These are phyloP conservation scores for Backusella luteola DNA, from an alignment of 192 early-diverging fungal species.

Conservation along the genomic window DNA sequence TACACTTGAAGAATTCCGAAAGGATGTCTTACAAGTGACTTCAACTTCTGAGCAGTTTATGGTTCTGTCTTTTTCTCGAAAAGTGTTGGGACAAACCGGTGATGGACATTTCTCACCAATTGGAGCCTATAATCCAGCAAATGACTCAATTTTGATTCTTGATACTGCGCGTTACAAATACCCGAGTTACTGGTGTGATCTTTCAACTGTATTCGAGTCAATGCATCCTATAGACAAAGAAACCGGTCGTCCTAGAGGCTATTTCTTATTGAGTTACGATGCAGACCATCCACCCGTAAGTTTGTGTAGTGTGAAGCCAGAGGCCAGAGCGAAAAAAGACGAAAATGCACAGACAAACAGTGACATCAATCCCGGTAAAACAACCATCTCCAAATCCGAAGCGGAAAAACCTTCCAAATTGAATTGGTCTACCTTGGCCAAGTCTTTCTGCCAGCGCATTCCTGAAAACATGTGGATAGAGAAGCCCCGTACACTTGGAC, in stretches of 20 bases:
- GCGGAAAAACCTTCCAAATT: slow-evolving; percentile 22
- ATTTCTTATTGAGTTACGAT: slow-evolving; percentile 71
- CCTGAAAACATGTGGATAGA: slow-evolving; percentile 49
- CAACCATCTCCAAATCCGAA: slow-evolving; percentile 1
- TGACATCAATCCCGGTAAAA: background rate
- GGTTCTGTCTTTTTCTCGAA: slow-evolving; percentile 85
- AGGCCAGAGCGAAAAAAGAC: background rate
- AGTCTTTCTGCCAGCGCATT: slow-evolving; percentile 54
- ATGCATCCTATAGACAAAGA: slow-evolving; percentile 80
- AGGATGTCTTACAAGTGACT: slow-evolving; percentile 68
- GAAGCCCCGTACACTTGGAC: slow-evolving; percentile 49
- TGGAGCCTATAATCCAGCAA: slow-evolving; percentile 74
- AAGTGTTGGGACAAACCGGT: slow-evolving; percentile 80
- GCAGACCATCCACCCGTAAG: slow-evolving; percentile 29
- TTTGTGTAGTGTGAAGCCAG: slow-evolving; percentile 38
- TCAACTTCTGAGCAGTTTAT: slow-evolving; percentile 75
- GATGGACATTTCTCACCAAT: slow-evolving; percentile 96
- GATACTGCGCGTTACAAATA: slow-evolving; percentile 93
- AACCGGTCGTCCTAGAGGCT: slow-evolving; percentile 81
- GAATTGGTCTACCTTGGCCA: slow-evolving; percentile 52
- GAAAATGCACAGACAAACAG: background rate
- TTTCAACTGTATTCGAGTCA: slow-evolving; percentile 73
- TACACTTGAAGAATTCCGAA: slow-evolving; percentile 74
- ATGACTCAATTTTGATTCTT: slow-evolving; percentile 75
- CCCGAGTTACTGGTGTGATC: slow-evolving; percentile 81